Base-by-base conservation (phyloP, 768 basidiomycete genomes). In the Pleurotus ostreatus region DNA sequence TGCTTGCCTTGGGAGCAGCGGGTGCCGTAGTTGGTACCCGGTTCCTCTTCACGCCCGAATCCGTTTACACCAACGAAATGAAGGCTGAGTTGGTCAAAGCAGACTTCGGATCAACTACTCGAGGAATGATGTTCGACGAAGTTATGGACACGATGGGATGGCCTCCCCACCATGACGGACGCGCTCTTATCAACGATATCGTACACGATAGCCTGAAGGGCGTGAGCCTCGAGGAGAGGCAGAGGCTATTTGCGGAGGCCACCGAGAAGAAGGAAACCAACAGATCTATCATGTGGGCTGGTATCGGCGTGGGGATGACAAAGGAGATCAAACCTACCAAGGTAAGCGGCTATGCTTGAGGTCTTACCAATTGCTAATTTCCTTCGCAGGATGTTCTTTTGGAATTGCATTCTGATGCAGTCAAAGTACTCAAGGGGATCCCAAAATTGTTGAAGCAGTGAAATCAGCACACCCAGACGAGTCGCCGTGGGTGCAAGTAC, bases 11-110 rank as follows among this genome's bases (percentile, higher is more conserved):
- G 46, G 79, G 80, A 15, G 79, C 79, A 3, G 59, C 71, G 9
- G 82, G 75, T 2, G 76, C 69, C 9, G 74, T 77, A 6, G 56
- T 74, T 3, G 81, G 81, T 5, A 82, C 82, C 2, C 76, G 78
- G 0, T 75, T 81, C 66, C 65, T 78, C 18, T 70, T 76, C 60
- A 77, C 80, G 0, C 62, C 60, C 12, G 79, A 82, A 61, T 70
- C 78, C 46, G 66, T 63, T 1, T 81, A 76, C 62, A 60, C 63
- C 13, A 56, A 62, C 3, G 65, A 62, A 2, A 71, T 74, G 59
- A 82, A 82, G 59, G 62, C 63, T 2, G 68, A 68, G 0, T 63
- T 82, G 26, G 44, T 76, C 2, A 59, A 60, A 7, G 74, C 76
- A 16, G 67, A 58, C 30, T 64, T 70, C 1, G 61, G 58, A 6